Base-by-base conservation (phyloP, 75 land plant species). In the Picea sitchensis region DNA sequence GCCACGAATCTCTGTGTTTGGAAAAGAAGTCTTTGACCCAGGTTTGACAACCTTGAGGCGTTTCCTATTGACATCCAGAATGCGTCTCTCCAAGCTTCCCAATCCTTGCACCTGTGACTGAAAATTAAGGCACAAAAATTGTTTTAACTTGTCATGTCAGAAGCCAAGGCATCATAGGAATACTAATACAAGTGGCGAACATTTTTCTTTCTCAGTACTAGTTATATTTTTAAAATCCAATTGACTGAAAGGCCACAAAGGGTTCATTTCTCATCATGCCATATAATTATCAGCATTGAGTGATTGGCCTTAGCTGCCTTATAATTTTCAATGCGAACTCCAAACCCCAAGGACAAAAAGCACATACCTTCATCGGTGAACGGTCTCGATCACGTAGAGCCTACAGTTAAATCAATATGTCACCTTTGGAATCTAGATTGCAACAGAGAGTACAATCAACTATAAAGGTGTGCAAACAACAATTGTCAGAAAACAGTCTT, bases 21-120 rank as follows among this genome's bases (percentile, higher is more conserved):
- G 91, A 81, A 97, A 97, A 14, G 95, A 93, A 31, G 99, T 92
- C 82, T 93, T 97, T 20, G 98, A 95, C 57, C 98, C 98, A 65
- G 99, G 99, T 81, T 97, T 97, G 8, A 97, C 86, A 85, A 97
- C 98, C 89, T 97, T 97, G 21, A 97, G 77, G 77, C 96, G 80
- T 82, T 97, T 97, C 75, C 89, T 88, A 84, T 97, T 97, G 38
- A 95, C 89, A 84, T 97, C 98, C 12, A 97, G 83, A 72, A 93
- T 87, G 73, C 96, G 90, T 80, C 91, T 93, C 75, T 97, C 98
- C 76, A 91, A 84, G 81, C 87, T 90, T 20, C 91, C 94, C 9
- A 81, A 79, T 65, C 85, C 86, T 63, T 86, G 87, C 59, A 61
- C 86, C 51, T 75, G 76, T 54, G 76, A 30, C 94, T 89, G 89